Percentiles rank a stretch among this genome's conserved stretches.
Evolutionary conservation across 2,329 filamentous ascomycete species (phyloP).

Genomic region (Talaromyces rugulosus): DNA sequence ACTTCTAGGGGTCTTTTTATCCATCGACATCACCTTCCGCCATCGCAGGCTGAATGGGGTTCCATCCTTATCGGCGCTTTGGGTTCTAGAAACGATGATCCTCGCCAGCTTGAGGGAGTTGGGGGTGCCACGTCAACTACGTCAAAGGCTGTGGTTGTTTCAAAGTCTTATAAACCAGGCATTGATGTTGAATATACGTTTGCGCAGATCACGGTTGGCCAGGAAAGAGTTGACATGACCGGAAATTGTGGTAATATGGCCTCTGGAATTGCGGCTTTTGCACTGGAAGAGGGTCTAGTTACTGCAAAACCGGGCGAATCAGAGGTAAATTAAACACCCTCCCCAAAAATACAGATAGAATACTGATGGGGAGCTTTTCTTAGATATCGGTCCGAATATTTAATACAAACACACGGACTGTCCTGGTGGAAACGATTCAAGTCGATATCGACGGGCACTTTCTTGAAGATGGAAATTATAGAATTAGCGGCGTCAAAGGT

Average conservation of each 20-base stretch:
- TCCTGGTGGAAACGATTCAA: conserved; percentile 53
- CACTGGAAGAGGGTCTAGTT: conserved; percentile 52
- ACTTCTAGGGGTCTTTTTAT: conserved; percentile 40
- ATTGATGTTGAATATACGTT: conserved; percentile 66
- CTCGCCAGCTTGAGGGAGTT: conserved; percentile 63
- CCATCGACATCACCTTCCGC: conserved; percentile 29
- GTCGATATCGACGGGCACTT: conserved; percentile 44
- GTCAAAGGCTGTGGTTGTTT: conserved; percentile 64
- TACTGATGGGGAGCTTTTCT: too few species aligned
- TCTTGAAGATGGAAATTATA: conserved; percentile 47
- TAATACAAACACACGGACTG: conserved; percentile 65
- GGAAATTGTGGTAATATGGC: conserved; percentile 71
- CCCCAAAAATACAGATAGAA: too few species aligned
- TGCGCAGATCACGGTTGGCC: conserved; percentile 59
- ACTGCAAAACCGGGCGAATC: conserved; percentile 18
- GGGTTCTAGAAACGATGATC: conserved; percentile 25
- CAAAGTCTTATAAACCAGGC: conserved; percentile 41
- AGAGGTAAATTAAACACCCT: conserved; percentile 15
- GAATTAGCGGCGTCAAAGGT: conserved; percentile 58
- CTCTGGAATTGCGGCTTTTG: conserved; percentile 60
- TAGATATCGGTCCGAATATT: conserved; percentile 54
- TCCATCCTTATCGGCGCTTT: conserved; percentile 28
- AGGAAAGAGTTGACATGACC: conserved; percentile 56
- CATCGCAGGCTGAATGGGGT: conserved; percentile 21
- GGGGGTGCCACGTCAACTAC: conserved; percentile 63